These are phyloP conservation scores for Saccharomyces pastorianus DNA, from an alignment of 1,139 yeast species.

Conservation along the genomic window DNA sequence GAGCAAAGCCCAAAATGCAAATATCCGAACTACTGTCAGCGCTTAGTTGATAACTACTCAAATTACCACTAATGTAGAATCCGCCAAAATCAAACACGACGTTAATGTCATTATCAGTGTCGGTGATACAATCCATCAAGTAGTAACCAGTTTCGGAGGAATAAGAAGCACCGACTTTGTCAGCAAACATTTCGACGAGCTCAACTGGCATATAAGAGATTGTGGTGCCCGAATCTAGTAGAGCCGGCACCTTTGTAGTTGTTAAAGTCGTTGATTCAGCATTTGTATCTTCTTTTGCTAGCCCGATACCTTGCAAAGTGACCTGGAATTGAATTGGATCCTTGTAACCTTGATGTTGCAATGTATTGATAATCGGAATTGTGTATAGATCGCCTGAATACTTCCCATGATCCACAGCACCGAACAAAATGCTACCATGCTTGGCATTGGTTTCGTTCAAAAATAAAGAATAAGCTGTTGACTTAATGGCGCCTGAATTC, in stretches of 20 bases:
- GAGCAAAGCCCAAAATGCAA: constrained; percentile 34
- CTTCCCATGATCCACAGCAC: constrained; percentile 50
- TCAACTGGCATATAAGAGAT: constrained; percentile 44
- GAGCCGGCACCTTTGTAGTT: constrained; percentile 34
- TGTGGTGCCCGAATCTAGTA: constrained; percentile 65
- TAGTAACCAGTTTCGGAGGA: constrained; percentile 32
- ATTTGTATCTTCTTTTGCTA: constrained; percentile 31
- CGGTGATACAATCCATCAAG: constrained; percentile 14
- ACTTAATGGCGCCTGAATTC: constrained; percentile 42
- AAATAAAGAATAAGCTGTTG: constrained; percentile 48
- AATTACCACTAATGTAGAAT: constrained; percentile 39
- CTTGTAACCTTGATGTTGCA: constrained; percentile 23
- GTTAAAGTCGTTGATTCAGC: constrained; percentile 21
- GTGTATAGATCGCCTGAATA: constrained; percentile 41
- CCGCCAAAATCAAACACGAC: constrained; percentile 47
- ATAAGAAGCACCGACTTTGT: constrained; percentile 34
- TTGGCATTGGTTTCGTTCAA: constrained; percentile 35
- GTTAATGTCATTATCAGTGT: constrained; percentile 15
- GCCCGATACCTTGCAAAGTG: constrained; percentile 37
- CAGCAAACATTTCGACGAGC: constrained; percentile 35
- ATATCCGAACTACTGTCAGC: constrained; percentile 8
- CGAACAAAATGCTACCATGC: constrained; percentile 44
- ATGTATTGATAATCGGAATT: constrained; percentile 39
- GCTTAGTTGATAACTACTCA: constrained; percentile 33
- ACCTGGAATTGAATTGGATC: constrained; percentile 39